Conservation (phyloP, 352 stramenopile genomes). For the Blastocystis sp. region DNA sequence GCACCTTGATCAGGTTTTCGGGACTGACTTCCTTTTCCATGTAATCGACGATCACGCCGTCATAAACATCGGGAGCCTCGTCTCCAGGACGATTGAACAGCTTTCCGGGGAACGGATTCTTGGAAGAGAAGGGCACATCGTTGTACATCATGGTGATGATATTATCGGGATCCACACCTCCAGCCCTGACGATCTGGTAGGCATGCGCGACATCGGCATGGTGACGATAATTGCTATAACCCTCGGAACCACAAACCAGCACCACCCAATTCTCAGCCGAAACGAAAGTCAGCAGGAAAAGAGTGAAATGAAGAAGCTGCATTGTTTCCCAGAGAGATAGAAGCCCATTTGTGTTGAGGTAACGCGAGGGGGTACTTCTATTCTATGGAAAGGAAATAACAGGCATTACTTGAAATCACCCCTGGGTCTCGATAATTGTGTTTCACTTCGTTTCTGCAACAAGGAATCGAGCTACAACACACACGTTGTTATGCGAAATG, state of each 20-base stretch:
- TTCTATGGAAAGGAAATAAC: no score
- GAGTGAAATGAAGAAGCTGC: not conserved
- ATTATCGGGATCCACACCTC: slow-evolving; percentile 81
- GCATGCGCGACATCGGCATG: slow-evolving; percentile 79
- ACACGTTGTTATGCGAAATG: no score
- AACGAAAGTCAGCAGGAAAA: not conserved
- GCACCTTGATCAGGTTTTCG: slow-evolving; percentile 82
- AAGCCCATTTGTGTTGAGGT: no score
- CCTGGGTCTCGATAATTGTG: no score
- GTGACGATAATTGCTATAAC: slow-evolving; percentile 85
- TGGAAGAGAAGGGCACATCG: slow-evolving; percentile 77
- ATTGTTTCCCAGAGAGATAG: slow-evolving; percentile 29
- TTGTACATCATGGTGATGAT: slow-evolving; percentile 87
- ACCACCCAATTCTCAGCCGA: slow-evolving; percentile 71
- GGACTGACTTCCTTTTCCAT: slow-evolving; percentile 74
- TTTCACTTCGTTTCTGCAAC: no score
- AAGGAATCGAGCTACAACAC: no score
- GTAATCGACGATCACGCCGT: slow-evolving; percentile 73
- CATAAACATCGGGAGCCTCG: slow-evolving; percentile 78
- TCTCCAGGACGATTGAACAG: slow-evolving; percentile 79
- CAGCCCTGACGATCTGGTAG: slow-evolving; percentile 82
- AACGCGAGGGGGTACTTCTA: no score
- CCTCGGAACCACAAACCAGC: slow-evolving; percentile 75
- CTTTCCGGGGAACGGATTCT: slow-evolving; percentile 81
- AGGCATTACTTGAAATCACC: no score